phyloP scores from a whole-genome alignment of 805 yeast species.

The Candida succiphila region DNA sequence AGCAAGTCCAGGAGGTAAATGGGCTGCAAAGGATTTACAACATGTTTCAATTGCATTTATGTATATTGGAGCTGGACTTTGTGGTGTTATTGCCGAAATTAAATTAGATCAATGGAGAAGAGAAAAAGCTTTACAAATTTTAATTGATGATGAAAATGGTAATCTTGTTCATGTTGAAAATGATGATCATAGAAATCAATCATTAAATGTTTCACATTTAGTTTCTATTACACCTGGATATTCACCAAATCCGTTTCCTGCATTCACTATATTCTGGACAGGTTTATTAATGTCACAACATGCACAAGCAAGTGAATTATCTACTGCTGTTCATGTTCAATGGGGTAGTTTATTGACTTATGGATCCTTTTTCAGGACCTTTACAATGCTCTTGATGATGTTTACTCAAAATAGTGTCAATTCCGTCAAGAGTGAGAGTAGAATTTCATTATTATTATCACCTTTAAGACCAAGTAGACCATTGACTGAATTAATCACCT shows the following conservation, averaged over 20 bases:
- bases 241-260: slow-evolving; percentile 92
- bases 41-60: slow-evolving; percentile 87
- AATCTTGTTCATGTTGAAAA: slow-evolving; percentile 2
- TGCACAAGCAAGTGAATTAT: slow-evolving; percentile 67
- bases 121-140: slow-evolving; percentile 13
- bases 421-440: slow-evolving; percentile 17
- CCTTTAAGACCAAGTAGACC: slow-evolving; percentile 53
- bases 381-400: slow-evolving; percentile 49
- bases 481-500: slow-evolving; percentile 71
- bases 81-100: slow-evolving; percentile 80
- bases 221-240: slow-evolving; percentile 52
- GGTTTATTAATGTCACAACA: slow-evolving; percentile 95
- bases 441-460: slow-evolving; percentile 4
- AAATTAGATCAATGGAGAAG: slow-evolving; percentile 52
- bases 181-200: slow-evolving; percentile 8
- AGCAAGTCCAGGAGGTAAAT: slow-evolving; percentile 65
- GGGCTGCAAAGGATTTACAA: slow-evolving; percentile 87
- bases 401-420: slow-evolving; percentile 22
- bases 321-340: slow-evolving; percentile 77
- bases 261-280: slow-evolving; percentile 91
- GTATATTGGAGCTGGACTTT: slow-evolving; percentile 84
- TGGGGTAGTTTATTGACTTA: slow-evolving; percentile 87
- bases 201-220: slow-evolving; percentile 7
- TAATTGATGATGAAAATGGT: slow-evolving; percentile 2
- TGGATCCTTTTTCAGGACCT: slow-evolving; percentile 69